Evolutionary conservation across 1,284 basidiomycete genomes (phyloP).

Genomic region (Ganoderma lucidum): DNA sequence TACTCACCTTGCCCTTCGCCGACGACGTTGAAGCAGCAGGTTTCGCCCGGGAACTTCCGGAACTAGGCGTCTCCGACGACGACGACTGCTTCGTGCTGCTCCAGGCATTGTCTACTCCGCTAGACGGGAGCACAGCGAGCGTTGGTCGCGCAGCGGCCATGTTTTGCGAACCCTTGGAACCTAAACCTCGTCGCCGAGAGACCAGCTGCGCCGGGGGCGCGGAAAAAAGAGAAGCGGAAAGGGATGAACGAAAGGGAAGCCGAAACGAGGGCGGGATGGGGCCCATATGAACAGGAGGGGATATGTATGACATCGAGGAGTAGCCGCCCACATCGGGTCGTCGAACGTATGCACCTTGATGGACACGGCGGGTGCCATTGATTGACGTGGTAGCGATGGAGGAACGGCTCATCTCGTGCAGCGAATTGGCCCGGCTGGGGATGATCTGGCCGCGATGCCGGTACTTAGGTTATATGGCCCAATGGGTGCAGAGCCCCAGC

Average conservation of each 20-base stretch:
- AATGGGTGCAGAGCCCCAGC: slow-evolving; percentile 9
- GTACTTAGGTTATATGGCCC: slow-evolving; percentile 2
- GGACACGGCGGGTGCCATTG: slow-evolving; percentile 28
- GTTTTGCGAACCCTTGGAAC: slow-evolving; percentile 39
- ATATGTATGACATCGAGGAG: slow-evolving; percentile 30
- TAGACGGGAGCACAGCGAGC: slow-evolving; percentile 37
- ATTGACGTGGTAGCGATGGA: slow-evolving; percentile 35
- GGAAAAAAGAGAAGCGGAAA: slow-evolving; percentile 23
- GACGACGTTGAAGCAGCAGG: slow-evolving; percentile 14
- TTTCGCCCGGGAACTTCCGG: slow-evolving; percentile 18
- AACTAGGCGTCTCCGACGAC: slow-evolving; percentile 29
- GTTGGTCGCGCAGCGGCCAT: slow-evolving; percentile 46
- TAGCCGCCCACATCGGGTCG: slow-evolving; percentile 28
- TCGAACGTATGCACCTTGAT: slow-evolving; percentile 24
- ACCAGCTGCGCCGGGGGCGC: slow-evolving; percentile 36
- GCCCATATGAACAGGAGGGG: slow-evolving; percentile 17
- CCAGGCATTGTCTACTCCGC: slow-evolving; percentile 43
- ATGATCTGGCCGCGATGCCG: slow-evolving; percentile 19
- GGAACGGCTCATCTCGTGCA: slow-evolving; percentile 28
- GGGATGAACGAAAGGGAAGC: slow-evolving; percentile 25
- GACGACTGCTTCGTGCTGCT: slow-evolving; percentile 40
- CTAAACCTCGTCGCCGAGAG: slow-evolving; percentile 33
- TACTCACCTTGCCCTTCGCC: slow-evolving; percentile 26
- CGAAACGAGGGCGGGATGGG: slow-evolving; percentile 27
- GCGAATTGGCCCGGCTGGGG: slow-evolving; percentile 25